A percentile compares a stretch with the other conserved stretches of the same genome.
These are phyloP conservation scores for Sclerotinia nivalis DNA, from an alignment of 2,329 filamentous ascomycete species.

Conservation along the genomic window DNA sequence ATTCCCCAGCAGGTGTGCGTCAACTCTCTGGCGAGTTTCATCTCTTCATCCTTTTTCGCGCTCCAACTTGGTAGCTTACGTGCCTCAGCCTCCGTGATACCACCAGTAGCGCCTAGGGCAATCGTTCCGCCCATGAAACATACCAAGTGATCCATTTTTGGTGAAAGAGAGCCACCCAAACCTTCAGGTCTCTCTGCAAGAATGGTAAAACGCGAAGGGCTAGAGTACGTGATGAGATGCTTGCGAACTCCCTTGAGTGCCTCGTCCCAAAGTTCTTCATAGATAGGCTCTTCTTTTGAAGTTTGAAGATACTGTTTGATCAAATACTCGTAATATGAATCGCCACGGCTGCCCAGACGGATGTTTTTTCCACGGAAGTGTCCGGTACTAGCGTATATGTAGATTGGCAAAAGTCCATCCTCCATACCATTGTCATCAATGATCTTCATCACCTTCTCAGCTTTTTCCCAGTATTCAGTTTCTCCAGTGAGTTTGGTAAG, in stretches of 20 bases:
- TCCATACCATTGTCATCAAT: constrained; percentile 78
- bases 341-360: constrained; percentile 86
- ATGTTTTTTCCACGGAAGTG: constrained; percentile 83
- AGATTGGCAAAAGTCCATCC: constrained; percentile 90
- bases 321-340: constrained; percentile 98
- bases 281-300: constrained; percentile 78
- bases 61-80: constrained; percentile 72
- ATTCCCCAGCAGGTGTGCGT: constrained; percentile 98
- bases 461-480: constrained; percentile 86
- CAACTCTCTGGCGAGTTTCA: constrained; percentile 82
- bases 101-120: constrained; percentile 81
- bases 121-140: constrained; percentile 98
- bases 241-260: constrained; percentile 82
- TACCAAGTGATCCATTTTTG: constrained; percentile 98
- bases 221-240: constrained; percentile 87
- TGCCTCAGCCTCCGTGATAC: constrained; percentile 72
- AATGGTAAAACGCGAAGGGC: constrained; percentile 78
- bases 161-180: constrained; percentile 62
- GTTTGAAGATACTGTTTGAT: constrained; percentile 99
- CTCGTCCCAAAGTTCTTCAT: constrained; percentile 92
- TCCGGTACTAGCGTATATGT: constrained; percentile 76
- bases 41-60: constrained; percentile 79
- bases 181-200: constrained; percentile 83
- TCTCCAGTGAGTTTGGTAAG: constrained; percentile 93
- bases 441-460: constrained; percentile 87